Evolutionary conservation across 306 rosid genomes (phyloP), one percentile per base, ranked within the genome.

Genomic region (Corylus americana): DNA sequence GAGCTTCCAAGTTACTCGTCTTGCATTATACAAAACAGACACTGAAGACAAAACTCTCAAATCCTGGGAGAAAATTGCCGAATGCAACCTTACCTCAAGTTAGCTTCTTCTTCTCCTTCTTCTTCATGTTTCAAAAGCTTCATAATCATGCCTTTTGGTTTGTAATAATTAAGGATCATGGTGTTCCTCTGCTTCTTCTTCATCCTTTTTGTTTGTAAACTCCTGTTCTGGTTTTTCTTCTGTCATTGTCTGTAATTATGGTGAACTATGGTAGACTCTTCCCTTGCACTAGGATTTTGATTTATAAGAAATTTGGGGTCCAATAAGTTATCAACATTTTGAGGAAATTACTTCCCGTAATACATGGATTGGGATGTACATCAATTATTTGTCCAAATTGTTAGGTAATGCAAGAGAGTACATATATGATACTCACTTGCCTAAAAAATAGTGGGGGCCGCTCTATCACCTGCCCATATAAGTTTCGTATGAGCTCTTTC

Each of bases 11-110:
- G 70, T 92, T 37, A 90, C 74, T 69, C 88, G 85, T 47, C 91
- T 94, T 59, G 98, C 95, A 7, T 76, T 94, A 57, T 94, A 90
- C 90, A 92, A 86, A 88, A 92, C 98, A 0, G 92, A 92, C 82
- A 83, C 95, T 0, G 80, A 71, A 69, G 98, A 92, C 88, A 80
- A 68, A 74, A 86, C 95, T 79, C 92, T 91, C 39, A 47, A 91
- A 70, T 92, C 97, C 7, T 94, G 97, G 98, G 91, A 92, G 86
- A 91, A 92, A 86, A 87, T 94, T 75, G 87, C 90, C 44, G 97
- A 88, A 68, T 89, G 78, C 85, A 74, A 53, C 76, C 91, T 94
- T 39, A 67, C 64, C 73, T 75, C 86, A n/a, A 79, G 76, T 81
- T 89, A 92, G 81, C 66, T 80, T 18, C 16, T 70, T 68, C 45